Conservation (phyloP, 129 eudicot species). For the Erigeron canadensis region DNA sequence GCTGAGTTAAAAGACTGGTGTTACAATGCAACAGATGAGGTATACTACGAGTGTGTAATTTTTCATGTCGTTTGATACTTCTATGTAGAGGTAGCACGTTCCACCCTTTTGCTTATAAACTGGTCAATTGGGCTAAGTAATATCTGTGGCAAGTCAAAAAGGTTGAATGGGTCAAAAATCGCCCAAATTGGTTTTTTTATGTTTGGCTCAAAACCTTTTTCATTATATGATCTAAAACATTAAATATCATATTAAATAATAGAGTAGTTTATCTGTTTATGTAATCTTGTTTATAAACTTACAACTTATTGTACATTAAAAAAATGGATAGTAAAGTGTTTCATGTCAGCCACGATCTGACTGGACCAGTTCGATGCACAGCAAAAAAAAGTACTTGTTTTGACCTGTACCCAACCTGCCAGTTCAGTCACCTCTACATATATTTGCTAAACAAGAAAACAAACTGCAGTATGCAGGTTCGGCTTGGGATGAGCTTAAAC, state of each 20-base stretch:
- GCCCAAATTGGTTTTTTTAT: not conserved
- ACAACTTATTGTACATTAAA: not conserved
- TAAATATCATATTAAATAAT: too few relatives aligned
- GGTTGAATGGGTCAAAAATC: not conserved
- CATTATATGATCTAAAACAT: not conserved
- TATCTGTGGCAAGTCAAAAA: not conserved
- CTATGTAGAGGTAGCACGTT: not conserved
- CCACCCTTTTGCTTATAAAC: too few relatives aligned
- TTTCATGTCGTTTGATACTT: not conserved
- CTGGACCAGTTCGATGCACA: not conserved
- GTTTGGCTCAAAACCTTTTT: not conserved
- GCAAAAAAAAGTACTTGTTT: not conserved
- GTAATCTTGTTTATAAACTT: not conserved
- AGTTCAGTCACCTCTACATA: not conserved
- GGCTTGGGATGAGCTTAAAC: constrained; percentile 95
- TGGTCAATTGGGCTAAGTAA: too few relatives aligned
- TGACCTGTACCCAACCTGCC: not conserved
- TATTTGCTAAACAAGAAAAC: constrained; percentile 24
- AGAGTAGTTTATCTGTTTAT: not conserved
- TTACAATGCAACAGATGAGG: constrained; percentile 82
- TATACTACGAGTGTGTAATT: constrained; percentile 27
- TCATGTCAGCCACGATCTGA: not conserved
- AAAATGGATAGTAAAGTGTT: not conserved
- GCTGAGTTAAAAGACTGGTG: constrained; percentile 93
- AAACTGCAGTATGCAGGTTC: constrained; percentile 91